Evolutionary conservation across 2,329 filamentous ascomycete species (phyloP), one percentile per base, ranked within the genome.

Genomic region (Epicoccum sorghinum): DNA sequence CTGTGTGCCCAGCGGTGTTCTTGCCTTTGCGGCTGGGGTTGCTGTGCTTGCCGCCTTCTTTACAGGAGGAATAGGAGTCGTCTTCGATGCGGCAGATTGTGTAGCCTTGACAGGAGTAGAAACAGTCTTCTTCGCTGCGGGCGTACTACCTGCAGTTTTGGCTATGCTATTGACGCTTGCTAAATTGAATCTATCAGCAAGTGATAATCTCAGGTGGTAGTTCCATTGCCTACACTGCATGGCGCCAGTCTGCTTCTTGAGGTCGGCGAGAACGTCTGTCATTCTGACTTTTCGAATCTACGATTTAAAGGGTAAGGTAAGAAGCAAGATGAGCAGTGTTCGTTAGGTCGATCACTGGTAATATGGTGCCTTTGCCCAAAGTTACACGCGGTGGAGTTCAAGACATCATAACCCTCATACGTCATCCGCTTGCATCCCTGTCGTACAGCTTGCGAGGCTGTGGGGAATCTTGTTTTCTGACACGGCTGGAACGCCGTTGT

Each of bases 211-310:
- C 12, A n/a, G 14, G 3, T 37, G 10, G 4, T 6, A 29, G 2
- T 4, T 37, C 2, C n/a, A 12, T 12, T 38, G 59, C 73, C 52
- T 64, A 78, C 77, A 69, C 67, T 78, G 70, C 32, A 78, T 68
- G 18, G 70, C 72, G 55, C 68, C 70, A 51, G 75, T 76, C 60
- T 78, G 76, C 61, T 77, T 68, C 66, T 78, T 78, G 42, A 78
- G 61, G 9, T 76, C 66, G 29, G 75, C 69, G 23, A 77, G 52
- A n/a, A 65, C 63, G 14, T 55, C 52, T 13, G 69, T 67, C 71
- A 73, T 73, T 7, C 46, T 67, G 52, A 29, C 1, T 18, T 25
- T 22, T 12, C 6, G 13, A 33, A 32, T 29, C 9, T 18, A 25
- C 43, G n/a, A 23, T 24, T 9, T 41, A 32, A 3, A 14, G 14